Base-by-base conservation (phyloP, 768 basidiomycete genomes). In the Suillus sp. region DNA sequence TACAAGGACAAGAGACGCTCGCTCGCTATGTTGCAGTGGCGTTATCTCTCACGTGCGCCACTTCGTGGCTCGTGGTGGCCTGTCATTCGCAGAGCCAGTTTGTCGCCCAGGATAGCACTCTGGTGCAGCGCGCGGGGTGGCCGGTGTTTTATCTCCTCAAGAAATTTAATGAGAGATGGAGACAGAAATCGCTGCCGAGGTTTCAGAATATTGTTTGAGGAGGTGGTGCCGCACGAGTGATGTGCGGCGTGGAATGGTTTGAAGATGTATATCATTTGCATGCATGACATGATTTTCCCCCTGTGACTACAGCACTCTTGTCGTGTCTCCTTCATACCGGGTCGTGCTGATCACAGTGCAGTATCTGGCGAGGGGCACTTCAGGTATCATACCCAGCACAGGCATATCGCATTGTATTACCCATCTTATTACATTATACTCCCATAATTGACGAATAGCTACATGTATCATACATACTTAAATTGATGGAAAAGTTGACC, bases 61-160 rank as follows among this genome's bases (percentile, higher is more conserved):
- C 84, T 14, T 73, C 83, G 38, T 89, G 86, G 86, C 67, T 86
- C 22, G 78, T 81, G 42, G 76, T 86, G 25, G 79, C 85, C 4
- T 79, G 83, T 68, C 86, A 85, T n/a, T 63, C 45, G 51, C 40
- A 66, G 1, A 65, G 62, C 20, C 5, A 2, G 7, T 64, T 74
- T 63, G 37, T 62, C 47, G 38, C 40, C 9, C 13, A 4, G 6
- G 32, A 64, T 25, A 70, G 67, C n/a, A 27, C 34, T n/a, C 6
- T 62, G 50, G 50, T 62, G 42, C 60, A 35, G 35, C 66, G 74
- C 16, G 5, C 32, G 1, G 60, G 63, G 3, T 75, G 73, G 73
- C 73, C 74, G 3, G 38, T 71, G 13, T 67, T 62, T 55, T 69
- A 57, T 40, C 32, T 37, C 40, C 57, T 58, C 57, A 30, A 56